phyloP scores from a whole-genome alignment of 805 yeast genomes.

The Grigorovia yakushimaensis region DNA sequence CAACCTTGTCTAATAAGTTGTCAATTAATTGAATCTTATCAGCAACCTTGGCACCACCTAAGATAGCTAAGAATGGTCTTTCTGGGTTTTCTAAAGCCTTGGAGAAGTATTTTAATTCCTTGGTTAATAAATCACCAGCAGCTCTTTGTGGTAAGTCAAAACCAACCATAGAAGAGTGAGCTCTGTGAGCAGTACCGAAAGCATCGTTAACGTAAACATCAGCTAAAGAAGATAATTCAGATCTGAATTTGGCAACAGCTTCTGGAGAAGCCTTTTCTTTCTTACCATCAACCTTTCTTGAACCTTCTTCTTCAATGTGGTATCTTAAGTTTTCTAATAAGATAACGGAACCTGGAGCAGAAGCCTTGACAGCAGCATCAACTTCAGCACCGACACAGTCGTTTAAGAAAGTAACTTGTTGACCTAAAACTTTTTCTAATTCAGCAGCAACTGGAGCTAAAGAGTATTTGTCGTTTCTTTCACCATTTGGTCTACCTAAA shows the following conservation, averaged over 20 bases:
- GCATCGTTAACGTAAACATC: conserved; percentile 98
- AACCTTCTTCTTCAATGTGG: conserved; percentile 97
- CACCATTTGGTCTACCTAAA: conserved; percentile 99
- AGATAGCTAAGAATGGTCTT: conserved; percentile 96
- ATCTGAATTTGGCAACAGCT: conserved; percentile 79
- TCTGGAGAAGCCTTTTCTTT: conserved; percentile 88
- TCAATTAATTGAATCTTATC: conserved; percentile 98
- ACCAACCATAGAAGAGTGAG: conserved; percentile 99
- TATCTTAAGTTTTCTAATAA: conserved; percentile 93
- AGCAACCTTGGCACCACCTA: conserved; percentile 99
- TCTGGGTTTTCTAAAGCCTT: conserved; percentile 97
- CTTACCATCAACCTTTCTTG: conserved; percentile 82
- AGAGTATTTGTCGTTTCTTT: conserved; percentile 74
- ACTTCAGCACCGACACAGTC: conserved; percentile 94
- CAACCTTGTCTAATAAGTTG: conserved; percentile 92
- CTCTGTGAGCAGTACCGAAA: conserved; percentile 99
- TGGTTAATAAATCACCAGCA: conserved; percentile 96
- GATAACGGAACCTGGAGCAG: conserved; percentile 73
- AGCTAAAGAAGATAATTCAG: conserved; percentile 81
- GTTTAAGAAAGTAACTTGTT: conserved; percentile 67
- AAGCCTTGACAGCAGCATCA: conserved; percentile 64
- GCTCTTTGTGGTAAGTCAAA: conserved; percentile 70
- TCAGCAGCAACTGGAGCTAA: conserved; percentile 89
- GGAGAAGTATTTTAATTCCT: conserved; percentile 95
- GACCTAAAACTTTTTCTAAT: conserved; percentile 65